Conservation (phyloP, 2,329 filamentous ascomycete species). For the Cercospora citrullina region DNA sequence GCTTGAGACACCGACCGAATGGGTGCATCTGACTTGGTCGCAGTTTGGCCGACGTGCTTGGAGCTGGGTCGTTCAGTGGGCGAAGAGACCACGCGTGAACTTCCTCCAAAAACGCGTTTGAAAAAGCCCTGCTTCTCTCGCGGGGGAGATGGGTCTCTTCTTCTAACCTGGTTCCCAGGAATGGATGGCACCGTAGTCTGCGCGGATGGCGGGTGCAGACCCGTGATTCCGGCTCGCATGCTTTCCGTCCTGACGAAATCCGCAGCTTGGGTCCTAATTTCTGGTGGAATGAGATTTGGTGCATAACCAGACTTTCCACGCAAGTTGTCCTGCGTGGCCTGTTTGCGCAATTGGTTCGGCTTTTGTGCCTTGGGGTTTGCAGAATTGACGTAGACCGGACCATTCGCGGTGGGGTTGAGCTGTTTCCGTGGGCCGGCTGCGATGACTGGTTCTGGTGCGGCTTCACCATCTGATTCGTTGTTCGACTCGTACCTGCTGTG, state of each 20-base stretch:
- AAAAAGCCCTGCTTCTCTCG: constrained; percentile 80
- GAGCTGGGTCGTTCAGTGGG: constrained; percentile 24
- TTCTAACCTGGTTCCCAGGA: constrained; percentile 42
- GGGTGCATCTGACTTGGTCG: constrained; percentile 15
- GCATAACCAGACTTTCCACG: constrained; percentile 27
- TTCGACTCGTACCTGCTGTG: constrained; percentile 43
- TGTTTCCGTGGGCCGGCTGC: constrained; percentile 71
- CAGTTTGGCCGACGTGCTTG: constrained; percentile 24
- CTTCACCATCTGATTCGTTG: constrained; percentile 62
- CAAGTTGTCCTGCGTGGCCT: constrained; percentile 37
- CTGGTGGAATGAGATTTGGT: constrained; percentile 37
- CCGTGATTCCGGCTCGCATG: constrained; percentile 34
- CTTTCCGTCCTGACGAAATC: constrained; percentile 52
- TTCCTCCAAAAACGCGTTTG: constrained; percentile 75
- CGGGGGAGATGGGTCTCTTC: constrained; percentile 30
- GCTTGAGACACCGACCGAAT: constrained; percentile 24
- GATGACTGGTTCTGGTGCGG: constrained; percentile 82
- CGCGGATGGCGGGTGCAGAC: constrained; percentile 48
- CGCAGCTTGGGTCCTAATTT: constrained; percentile 49
- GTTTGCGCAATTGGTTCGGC: constrained; percentile 34
- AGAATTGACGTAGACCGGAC: constrained; percentile 38
- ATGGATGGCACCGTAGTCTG: constrained; percentile 56
- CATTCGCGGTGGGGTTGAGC: constrained; percentile 42
- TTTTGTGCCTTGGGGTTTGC: constrained; percentile 26
- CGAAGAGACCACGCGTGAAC: constrained; percentile 29